phyloP scores from a whole-genome alignment of 176 grass and related monocot species.

The Bromus sterilis region DNA sequence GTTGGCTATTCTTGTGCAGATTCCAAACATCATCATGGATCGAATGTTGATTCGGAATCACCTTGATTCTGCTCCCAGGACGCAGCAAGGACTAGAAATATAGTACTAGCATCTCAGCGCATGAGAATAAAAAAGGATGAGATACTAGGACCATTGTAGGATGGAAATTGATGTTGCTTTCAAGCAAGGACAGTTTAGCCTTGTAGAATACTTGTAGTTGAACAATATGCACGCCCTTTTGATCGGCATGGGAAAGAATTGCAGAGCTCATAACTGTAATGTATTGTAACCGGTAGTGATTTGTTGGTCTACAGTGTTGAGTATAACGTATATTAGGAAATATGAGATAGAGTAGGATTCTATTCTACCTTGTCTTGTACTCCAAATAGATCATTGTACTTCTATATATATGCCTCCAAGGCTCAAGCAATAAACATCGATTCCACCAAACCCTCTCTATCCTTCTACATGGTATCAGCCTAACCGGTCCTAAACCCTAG shows the following conservation, averaged over 20 bases:
- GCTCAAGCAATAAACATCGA: no score
- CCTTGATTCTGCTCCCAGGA: neutral
- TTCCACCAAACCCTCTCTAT: no score
- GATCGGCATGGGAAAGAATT: neutral
- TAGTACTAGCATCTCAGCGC: neutral
- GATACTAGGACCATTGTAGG: neutral
- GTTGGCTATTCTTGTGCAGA: neutral
- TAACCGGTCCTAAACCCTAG: no score
- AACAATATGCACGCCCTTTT: no score
- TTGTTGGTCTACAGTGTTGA: no score
- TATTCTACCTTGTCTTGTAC: no score
- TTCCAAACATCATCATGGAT: slow-evolving; percentile 25
- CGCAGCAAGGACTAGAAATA: slow-evolving; percentile 24
- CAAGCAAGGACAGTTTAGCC: neutral
- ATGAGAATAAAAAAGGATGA: neutral
- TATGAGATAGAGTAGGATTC: no score
- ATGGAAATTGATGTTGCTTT: neutral
- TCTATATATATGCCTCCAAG: no score
- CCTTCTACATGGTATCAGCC: no score
- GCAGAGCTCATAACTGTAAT: neutral
- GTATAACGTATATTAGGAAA: no score
- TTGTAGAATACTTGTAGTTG: neutral
- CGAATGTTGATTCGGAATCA: slow-evolving; percentile 22
- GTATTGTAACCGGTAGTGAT: neutral
- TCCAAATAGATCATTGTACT: no score